These are phyloP conservation scores for Przewalskia tangutica DNA, from an alignment of 257 asterid species.

Conservation along the genomic window DNA sequence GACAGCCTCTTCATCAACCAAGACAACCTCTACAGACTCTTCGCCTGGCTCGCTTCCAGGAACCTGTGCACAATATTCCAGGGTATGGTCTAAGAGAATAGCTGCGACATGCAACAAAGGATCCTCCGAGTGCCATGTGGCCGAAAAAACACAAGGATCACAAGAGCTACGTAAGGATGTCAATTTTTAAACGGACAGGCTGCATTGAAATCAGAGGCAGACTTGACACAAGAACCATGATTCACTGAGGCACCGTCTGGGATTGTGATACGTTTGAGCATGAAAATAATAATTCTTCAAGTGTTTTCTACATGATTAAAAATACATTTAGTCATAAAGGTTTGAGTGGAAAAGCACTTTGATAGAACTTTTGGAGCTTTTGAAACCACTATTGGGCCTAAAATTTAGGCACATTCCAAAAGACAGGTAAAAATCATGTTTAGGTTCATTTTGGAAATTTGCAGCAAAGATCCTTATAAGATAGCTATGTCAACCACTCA, in stretches of 20 bases:
- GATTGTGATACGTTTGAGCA: neutral
- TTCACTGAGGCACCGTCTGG: neutral
- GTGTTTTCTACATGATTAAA: neutral
- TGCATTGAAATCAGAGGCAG: neutral
- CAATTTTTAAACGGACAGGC: neutral
- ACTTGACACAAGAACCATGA: neutral
- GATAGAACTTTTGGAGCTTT: neutral
- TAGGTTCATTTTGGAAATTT: neutral
- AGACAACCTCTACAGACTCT: constrained; percentile 35
- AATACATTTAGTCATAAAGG: neutral
- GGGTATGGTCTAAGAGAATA: neutral
- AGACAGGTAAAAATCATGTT: neutral
- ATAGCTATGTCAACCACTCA: neutral
- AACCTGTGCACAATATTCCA: constrained; percentile 30
- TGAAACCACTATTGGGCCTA: neutral
- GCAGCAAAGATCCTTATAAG: neutral
- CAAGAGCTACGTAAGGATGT: neutral
- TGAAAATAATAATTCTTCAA: neutral
- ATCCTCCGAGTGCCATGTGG: neutral
- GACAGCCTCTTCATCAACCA: constrained; percentile 93
- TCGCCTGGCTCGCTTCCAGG: constrained; percentile 62
- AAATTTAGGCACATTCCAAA: neutral
- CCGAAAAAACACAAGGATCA: neutral
- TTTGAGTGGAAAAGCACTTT: neutral
- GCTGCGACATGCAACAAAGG: neutral